phyloP scores from a whole-genome alignment of 345 rosid genomes.

The Lepidium aucheri region DNA sequence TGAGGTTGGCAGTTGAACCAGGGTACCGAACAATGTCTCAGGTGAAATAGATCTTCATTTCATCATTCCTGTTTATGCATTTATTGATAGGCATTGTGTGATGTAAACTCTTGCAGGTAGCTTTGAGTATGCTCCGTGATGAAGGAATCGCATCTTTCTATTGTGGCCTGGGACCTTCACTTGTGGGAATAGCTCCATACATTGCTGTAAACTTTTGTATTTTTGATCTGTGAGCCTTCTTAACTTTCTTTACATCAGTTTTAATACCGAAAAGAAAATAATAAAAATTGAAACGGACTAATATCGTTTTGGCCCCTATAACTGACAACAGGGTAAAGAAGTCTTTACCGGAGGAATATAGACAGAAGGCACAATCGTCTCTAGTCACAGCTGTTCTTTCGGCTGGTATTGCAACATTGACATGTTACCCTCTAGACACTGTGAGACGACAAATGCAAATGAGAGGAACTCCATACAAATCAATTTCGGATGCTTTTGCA shows the following conservation, averaged over 20 bases:
- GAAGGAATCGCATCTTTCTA: slow-evolving; percentile 86
- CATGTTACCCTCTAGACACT: slow-evolving; percentile 96
- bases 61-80: not conserved
- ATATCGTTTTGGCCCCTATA: not conserved
- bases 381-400: slow-evolving; percentile 78
- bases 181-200: slow-evolving; percentile 88
- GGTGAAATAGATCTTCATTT: slow-evolving; percentile 34
- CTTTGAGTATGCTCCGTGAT: slow-evolving; percentile 84
- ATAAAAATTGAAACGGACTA: not conserved
- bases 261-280: not conserved
- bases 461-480: slow-evolving; percentile 79
- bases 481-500: slow-evolving; percentile 76
- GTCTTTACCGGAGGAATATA: slow-evolving; percentile 76
- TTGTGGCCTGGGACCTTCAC: slow-evolving; percentile 93
- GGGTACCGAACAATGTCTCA: slow-evolving; percentile 78
- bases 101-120: slow-evolving; percentile 43
- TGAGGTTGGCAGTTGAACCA: slow-evolving; percentile 92
- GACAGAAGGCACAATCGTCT: slow-evolving; percentile 68
- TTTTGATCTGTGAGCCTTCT: slow-evolving; percentile 77
- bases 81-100: not conserved
- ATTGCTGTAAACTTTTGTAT: slow-evolving; percentile 94
- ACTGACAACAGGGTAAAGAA: slow-evolving; percentile 67
- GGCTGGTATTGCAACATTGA: slow-evolving; percentile 75
- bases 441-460: slow-evolving; percentile 98
- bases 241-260: not conserved